Evolutionary conservation across 768 basidiomycete species (phyloP).

Genomic region (Tricholoma matsutake): DNA sequence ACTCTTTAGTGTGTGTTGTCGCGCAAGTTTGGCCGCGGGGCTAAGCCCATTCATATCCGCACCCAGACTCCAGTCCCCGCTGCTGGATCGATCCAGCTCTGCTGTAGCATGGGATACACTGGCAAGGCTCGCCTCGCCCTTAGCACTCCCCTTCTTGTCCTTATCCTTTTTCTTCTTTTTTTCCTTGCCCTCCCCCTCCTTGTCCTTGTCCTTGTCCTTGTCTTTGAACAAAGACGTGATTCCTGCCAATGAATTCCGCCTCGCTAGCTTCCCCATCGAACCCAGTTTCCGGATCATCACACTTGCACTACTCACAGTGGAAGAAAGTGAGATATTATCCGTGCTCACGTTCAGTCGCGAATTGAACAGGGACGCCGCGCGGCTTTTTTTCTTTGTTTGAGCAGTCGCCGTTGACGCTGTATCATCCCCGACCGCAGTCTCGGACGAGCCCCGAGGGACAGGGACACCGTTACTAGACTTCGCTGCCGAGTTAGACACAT

Average conservation of each 20-base stretch:
- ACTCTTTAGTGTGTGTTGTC: constrained; percentile 89
- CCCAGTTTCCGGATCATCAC: constrained; percentile 97
- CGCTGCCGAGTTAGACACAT: constrained; percentile 26
- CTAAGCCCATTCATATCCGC: constrained; percentile 70
- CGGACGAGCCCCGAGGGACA: constrained; percentile 24
- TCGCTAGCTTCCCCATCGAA: constrained; percentile 82
- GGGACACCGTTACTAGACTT: constrained; percentile 19
- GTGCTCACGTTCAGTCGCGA: constrained; percentile 83
- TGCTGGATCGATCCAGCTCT: constrained; percentile 67
- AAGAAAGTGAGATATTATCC: constrained; percentile 93
- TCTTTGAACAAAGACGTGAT: constrained; percentile 96
- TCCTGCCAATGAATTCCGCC: constrained; percentile 85
- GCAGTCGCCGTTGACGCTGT: constrained; percentile 41
- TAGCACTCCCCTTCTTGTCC: constrained; percentile 51
- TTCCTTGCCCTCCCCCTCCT: constrained; percentile 31
- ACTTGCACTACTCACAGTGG: constrained; percentile 91
- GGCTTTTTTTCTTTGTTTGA: constrained; percentile 66
- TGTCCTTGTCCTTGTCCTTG: constrained; percentile 56
- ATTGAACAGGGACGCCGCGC: constrained; percentile 80
- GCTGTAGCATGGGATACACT: constrained; percentile 80
- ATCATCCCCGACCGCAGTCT: constrained; percentile 35
- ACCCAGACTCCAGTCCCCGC: constrained; percentile 58
- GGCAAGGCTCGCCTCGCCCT: constrained; percentile 64
- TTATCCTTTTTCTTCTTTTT: constrained; percentile 46
- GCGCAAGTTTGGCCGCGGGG: constrained; percentile 85